A percentile compares a stretch with the other conserved stretches of the same genome.
Evolutionary conservation across 2,329 filamentous ascomycete genomes (phyloP).

Genomic region (Penicillium sp.): DNA sequence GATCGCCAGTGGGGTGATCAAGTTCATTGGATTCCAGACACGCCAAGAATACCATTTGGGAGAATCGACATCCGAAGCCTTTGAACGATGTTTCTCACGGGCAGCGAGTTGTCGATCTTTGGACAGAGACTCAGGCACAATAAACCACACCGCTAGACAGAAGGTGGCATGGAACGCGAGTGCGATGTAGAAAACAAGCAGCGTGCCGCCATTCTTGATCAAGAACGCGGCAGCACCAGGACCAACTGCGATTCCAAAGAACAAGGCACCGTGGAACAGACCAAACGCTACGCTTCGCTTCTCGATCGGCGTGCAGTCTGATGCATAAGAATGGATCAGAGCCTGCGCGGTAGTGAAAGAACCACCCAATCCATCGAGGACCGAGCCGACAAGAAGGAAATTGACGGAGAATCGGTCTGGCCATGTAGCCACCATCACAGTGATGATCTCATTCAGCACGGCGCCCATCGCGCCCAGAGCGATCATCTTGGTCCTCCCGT

Average conservation of each 20-base stretch:
- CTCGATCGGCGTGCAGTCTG: constrained; percentile 82
- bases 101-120: constrained; percentile 70
- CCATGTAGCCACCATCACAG: constrained; percentile 74
- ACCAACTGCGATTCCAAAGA: constrained; percentile 83
- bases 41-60: constrained; percentile 32
- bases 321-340: constrained; percentile 80
- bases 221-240: constrained; percentile 80
- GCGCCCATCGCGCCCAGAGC: constrained; percentile 73
- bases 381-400: constrained; percentile 73
- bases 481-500: constrained; percentile 76
- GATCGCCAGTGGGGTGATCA: constrained; percentile 75
- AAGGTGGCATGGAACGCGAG: constrained; percentile 73
- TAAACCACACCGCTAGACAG: constrained; percentile 67
- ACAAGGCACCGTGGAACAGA: constrained; percentile 86
- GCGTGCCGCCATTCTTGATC: constrained; percentile 69
- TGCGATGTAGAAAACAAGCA: constrained; percentile 83
- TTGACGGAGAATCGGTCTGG: constrained; percentile 73
- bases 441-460: constrained; percentile 71
- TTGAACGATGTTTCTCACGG: constrained; percentile 63
- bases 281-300: constrained; percentile 81
- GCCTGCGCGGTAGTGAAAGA: constrained; percentile 85
- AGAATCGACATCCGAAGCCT: constrained; percentile 36
- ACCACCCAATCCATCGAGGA: constrained; percentile 80
- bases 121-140: constrained; percentile 83
- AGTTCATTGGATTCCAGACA: constrained; percentile 58